A percentile compares a stretch with the other conserved stretches of the same genome.
Conservation (phyloP, 306 rosid species). For the Senna tora region DNA sequence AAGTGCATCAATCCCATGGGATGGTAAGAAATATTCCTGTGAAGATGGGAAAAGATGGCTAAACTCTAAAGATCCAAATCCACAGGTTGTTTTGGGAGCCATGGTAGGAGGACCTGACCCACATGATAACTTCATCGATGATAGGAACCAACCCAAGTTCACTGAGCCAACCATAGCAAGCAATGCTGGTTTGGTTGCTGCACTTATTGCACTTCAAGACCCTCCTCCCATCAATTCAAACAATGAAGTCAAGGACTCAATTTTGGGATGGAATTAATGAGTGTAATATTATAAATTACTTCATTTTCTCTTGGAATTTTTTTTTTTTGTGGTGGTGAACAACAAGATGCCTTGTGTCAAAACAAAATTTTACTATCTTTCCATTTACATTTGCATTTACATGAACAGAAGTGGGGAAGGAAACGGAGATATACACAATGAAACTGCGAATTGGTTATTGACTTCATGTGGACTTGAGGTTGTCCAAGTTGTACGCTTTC, state of each 20-base stretch:
- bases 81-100: constrained; percentile 73
- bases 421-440: constrained; percentile 9
- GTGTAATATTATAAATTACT: constrained; percentile 35
- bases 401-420: not conserved
- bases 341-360: not conserved
- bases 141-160: constrained; percentile 61
- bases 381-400: constrained; percentile 31
- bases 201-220: constrained; percentile 71
- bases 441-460: constrained; percentile 30
- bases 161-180: constrained; percentile 77
- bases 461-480: constrained; percentile 62
- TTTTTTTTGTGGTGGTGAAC: no score
- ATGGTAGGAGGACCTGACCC: constrained; percentile 78
- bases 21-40: constrained; percentile 49
- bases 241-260: constrained; percentile 39
- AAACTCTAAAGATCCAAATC: constrained; percentile 59
- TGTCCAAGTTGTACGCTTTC: constrained; percentile 68
- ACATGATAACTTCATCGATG: constrained; percentile 61
- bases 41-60: constrained; percentile 62
- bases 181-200: constrained; percentile 90
- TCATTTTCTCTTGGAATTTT: not conserved
- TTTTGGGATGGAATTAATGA: constrained; percentile 62
- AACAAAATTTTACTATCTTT: constrained; percentile 33
- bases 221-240: constrained; percentile 48
- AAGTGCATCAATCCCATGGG: constrained; percentile 81